Evolutionary conservation across 2,329 filamentous ascomycete species (phyloP), one percentile per base, ranked within the genome.

Genomic region (Aspergillus sp.): DNA sequence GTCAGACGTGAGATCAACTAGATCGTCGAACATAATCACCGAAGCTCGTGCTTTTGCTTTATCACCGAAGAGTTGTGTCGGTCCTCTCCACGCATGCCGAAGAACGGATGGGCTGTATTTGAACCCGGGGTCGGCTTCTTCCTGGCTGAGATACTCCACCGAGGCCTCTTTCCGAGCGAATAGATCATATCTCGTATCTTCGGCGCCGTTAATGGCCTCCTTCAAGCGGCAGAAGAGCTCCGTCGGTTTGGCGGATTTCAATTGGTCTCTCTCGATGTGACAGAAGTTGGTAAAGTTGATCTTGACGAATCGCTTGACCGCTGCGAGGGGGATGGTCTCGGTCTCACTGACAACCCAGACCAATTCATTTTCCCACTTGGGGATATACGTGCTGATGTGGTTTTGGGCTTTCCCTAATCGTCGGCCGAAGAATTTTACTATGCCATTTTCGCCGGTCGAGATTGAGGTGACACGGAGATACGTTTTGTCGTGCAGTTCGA

Each of bases 231-330:
- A 74, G 31, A 59, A 70, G 0, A 74, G 49, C 1, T 67, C 62
- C 0, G 59, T 1, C 64, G 53, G 10, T 64, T 59, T 66, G 53
- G 1, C 64, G 58, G 0, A 62, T 19, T 1, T 58, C 58, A 70
- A 1, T 69, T 63, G 45, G 72, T 70, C 0, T 64, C 46, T 16
- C 32, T 58, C 43, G 11, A 62, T 53, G 50, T 41, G 51, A 0
- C 66, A 59, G 0, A 75, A 65, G 53, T 89, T 90, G 0, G 86
- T 89, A 2, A 79, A 67, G 0, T 75, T 62, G 0, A 88, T 66
- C 0, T 63, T 64, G 0, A 82, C 70, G 5, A 75, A 67, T 1
- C 66, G 56, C 2, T 72, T 59, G 0, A 86, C 70, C 0, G 71
- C 54, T 0, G 58, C 46, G 0, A 78, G 50, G 0, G 66, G 41